These are phyloP conservation scores for Xylaria intraflava DNA, from an alignment of 495 filamentous ascomycete species.

Conservation along the genomic window DNA sequence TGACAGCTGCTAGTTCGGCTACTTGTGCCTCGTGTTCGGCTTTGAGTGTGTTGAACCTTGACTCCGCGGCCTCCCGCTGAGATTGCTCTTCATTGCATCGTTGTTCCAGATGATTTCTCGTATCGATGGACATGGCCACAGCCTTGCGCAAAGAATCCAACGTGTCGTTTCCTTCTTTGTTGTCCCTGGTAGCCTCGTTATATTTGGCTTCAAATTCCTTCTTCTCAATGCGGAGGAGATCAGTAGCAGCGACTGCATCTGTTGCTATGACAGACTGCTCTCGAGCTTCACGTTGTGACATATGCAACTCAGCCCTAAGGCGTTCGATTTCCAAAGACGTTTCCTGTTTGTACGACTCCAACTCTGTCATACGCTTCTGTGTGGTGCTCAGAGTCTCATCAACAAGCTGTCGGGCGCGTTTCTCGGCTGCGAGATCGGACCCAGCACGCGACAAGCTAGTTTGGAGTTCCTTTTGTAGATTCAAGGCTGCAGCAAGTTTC, in stretches of 20 bases:
- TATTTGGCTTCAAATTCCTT: constrained; percentile 68
- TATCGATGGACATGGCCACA: constrained; percentile 68
- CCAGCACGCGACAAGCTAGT: constrained; percentile 58
- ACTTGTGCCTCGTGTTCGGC: constrained; percentile 79
- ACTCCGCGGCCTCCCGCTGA: constrained; percentile 68
- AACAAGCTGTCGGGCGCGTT: constrained; percentile 68
- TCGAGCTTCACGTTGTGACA: constrained; percentile 61
- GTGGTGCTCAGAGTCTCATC: constrained; percentile 83
- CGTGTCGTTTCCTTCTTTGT: constrained; percentile 65
- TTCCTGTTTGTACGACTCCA: constrained; percentile 75
- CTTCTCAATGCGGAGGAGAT: constrained; percentile 74
- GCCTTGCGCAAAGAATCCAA: constrained; percentile 72
- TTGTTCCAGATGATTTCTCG: constrained; percentile 65
- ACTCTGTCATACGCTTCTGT: constrained; percentile 71
- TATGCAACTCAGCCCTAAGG: constrained; percentile 76
- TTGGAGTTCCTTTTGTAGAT: constrained; percentile 68
- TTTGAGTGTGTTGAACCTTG: constrained; percentile 70
- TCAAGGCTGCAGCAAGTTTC: constrained; percentile 74
- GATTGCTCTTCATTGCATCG: constrained; percentile 79
- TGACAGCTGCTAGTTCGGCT: constrained; percentile 69
- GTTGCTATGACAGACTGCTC: constrained; percentile 70
- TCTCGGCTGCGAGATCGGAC: constrained; percentile 72
- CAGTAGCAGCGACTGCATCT: constrained; percentile 66
- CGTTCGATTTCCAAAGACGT: constrained; percentile 77
- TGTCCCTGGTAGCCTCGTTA: constrained; percentile 56